Evolutionary conservation across 169 alveolate genomes (phyloP).

Genomic region (Plasmodium gaboni): DNA sequence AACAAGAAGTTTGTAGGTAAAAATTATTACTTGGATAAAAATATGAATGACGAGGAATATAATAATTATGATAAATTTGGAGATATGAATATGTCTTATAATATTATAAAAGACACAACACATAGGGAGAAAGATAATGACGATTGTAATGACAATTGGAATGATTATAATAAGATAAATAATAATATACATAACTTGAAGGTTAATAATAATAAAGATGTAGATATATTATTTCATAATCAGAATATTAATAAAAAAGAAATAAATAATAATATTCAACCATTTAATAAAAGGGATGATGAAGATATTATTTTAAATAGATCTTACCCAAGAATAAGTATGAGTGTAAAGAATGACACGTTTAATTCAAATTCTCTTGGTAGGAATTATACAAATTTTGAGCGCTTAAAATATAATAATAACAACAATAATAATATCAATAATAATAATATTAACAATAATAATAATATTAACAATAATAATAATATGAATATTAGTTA

Average conservation of each 20-base stretch:
- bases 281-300: conserved; percentile 9
- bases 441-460: not conserved
- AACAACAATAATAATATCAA: not conserved
- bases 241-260: conserved; percentile 1
- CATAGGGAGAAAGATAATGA: conserved; percentile 10
- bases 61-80: not conserved
- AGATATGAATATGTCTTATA: not conserved
- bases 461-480: not conserved
- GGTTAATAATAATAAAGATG: not conserved
- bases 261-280: not conserved
- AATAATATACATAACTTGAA: not conserved
- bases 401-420: not conserved
- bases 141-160: not conserved
- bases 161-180: not conserved
- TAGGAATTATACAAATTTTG: conserved; percentile 25
- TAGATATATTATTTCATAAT: conserved; percentile 15
- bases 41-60: conserved; percentile 11
- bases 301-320: conserved; percentile 9
- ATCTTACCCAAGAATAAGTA: not conserved
- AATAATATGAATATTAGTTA: conserved; percentile 6
- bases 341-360: not conserved
- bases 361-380: conserved; percentile 15
- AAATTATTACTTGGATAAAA: conserved; percentile 18
- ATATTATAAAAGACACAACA: conserved; percentile 17
- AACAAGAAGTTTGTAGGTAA: conserved; percentile 24